Conservation (phyloP, 1,139 yeast species). For the Magnusiomyces tetraspermus region DNA sequence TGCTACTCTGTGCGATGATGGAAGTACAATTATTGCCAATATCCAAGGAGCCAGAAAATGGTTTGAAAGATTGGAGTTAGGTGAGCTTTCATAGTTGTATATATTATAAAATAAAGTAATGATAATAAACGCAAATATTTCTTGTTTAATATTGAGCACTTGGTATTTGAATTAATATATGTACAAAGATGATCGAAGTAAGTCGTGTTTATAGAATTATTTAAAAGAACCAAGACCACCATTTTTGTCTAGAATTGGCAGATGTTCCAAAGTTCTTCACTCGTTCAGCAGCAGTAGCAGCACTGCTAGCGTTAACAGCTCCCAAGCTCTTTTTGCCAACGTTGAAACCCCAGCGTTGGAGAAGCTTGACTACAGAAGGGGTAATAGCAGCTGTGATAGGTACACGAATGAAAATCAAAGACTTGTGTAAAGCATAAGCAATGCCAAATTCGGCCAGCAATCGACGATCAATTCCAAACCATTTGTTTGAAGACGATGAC, state of each 20-base stretch:
- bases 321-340: conserved; percentile 43
- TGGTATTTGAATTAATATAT: not conserved
- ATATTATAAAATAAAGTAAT: not conserved
- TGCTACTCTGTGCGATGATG: conserved; percentile 34
- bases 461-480: conserved; percentile 13
- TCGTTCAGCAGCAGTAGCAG: conserved; percentile 19
- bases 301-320: conserved; percentile 31
- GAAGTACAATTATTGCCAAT: conserved; percentile 54
- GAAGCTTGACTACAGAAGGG: conserved; percentile 58
- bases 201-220: not conserved
- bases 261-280: conserved; percentile 7
- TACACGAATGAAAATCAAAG: conserved; percentile 62
- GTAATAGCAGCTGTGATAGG: conserved; percentile 92
- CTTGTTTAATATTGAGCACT: not conserved
- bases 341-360: conserved; percentile 73
- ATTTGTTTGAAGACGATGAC: not conserved
- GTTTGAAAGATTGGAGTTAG: conserved; percentile 47
- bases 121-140: not conserved
- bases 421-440: conserved; percentile 91
- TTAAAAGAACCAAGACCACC: conserved; percentile 15
- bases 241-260: conserved; percentile 9
- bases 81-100: conserved; percentile 1
- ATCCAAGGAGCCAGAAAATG: conserved; percentile 57
- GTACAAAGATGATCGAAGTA: not conserved
- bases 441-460: conserved; percentile 68